Evolutionary conservation across 306 rosid genomes (phyloP).

Genomic region (Prunus mira): DNA sequence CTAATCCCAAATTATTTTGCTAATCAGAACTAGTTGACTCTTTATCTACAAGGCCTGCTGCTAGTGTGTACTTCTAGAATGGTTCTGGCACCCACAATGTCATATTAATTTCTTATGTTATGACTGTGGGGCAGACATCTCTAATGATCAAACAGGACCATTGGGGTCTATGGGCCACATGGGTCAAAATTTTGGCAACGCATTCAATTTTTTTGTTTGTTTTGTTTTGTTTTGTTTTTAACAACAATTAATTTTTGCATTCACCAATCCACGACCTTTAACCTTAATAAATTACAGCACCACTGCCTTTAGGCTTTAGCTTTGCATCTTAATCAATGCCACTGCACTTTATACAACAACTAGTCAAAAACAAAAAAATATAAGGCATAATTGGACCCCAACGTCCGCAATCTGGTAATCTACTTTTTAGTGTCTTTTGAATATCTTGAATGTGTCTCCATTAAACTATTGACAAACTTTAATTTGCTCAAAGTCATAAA

Average conservation of each 20-base stretch:
- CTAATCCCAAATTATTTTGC: background rate
- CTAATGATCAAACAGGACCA: slow-evolving; percentile 5
- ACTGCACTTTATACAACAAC: slow-evolving; percentile 49
- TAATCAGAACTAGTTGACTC: background rate
- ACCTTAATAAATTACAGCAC: background rate
- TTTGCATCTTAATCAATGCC: slow-evolving; percentile 68
- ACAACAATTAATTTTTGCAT: slow-evolving; percentile 11
- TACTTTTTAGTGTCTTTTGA: slow-evolving; percentile 36
- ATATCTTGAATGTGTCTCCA: slow-evolving; percentile 21
- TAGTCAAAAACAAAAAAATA: slow-evolving; percentile 55
- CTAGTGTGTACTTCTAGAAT: too few relatives aligned
- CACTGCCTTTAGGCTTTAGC: slow-evolving; percentile 46
- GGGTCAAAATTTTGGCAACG: slow-evolving; percentile 32
- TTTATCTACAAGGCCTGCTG: background rate
- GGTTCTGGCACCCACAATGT: background rate
- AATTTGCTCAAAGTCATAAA: slow-evolving; percentile 2
- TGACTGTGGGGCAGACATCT: background rate
- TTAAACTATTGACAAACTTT: background rate
- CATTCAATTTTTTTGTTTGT: background rate
- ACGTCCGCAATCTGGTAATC: slow-evolving; percentile 23
- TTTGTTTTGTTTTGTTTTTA: background rate
- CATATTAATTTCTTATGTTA: background rate
- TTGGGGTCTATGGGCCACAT: slow-evolving; percentile 29
- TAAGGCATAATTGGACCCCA: slow-evolving; percentile 35
- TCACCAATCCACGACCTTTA: slow-evolving; percentile 14